Conservation (phyloP, 2,329 filamentous ascomycete genomes). For the Aspergillus neotritici region DNA sequence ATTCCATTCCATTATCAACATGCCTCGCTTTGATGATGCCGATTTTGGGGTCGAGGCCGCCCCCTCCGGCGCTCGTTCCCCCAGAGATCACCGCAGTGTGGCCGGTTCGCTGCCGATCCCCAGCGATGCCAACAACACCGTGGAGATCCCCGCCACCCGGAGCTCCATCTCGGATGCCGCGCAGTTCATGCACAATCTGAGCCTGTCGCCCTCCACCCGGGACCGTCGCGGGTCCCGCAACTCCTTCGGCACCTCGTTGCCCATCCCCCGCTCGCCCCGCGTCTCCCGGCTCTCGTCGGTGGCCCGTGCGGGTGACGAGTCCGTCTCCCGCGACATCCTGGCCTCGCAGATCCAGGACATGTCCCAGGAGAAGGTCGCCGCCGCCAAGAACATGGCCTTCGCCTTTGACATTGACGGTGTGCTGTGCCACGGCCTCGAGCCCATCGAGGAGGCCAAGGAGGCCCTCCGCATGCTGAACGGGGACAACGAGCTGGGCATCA, state of each 20-base stretch:
- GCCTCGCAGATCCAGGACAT: slow-evolving; percentile 66
- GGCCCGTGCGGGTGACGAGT: slow-evolving; percentile 45
- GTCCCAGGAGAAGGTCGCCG: slow-evolving; percentile 58
- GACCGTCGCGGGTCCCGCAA: slow-evolving; percentile 65
- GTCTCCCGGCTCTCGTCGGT: slow-evolving; percentile 63
- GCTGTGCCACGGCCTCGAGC: slow-evolving; percentile 64
- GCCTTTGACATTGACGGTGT: slow-evolving; percentile 68
- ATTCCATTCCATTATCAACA: slow-evolving; percentile 36
- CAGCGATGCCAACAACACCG: slow-evolving; percentile 46
- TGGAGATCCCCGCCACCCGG: slow-evolving; percentile 65
- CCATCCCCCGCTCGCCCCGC: slow-evolving; percentile 66
- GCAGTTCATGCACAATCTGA: slow-evolving; percentile 68
- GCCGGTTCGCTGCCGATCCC: slow-evolving; percentile 37
- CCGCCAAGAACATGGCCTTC: slow-evolving; percentile 75
- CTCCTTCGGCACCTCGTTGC: slow-evolving; percentile 67
- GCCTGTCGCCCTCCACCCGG: slow-evolving; percentile 60
- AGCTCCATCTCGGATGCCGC: slow-evolving; percentile 63
- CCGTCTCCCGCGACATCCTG: slow-evolving; percentile 59
- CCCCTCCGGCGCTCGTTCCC: slow-evolving; percentile 20
- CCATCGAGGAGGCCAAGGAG: slow-evolving; percentile 62
- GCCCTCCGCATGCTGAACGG: slow-evolving; percentile 67
- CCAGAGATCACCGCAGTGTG: slow-evolving; percentile 24
- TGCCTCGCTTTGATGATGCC: slow-evolving; percentile 57
- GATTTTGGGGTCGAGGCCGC: slow-evolving; percentile 45
- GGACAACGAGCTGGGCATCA: slow-evolving; percentile 71